Base-by-base conservation (phyloP, 2,329 filamentous ascomycete genomes). In the Colletotrichum incanum region DNA sequence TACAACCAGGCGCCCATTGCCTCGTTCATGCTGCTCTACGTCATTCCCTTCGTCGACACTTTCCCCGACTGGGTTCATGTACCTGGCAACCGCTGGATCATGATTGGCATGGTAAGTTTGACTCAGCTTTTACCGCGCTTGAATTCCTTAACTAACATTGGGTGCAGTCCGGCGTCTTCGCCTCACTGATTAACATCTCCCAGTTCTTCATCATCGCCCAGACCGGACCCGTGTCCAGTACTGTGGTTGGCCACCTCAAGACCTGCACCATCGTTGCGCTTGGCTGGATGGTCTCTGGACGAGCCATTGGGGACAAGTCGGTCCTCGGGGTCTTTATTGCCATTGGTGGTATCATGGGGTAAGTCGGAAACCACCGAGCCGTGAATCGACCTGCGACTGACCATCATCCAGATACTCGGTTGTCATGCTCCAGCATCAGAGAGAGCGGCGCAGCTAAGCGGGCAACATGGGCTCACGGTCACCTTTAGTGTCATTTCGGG, bases 1-100 rank as follows among this genome's bases (percentile, higher is more conserved):
- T 89, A 90, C 81, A 93, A 92, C 80, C 91, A 93, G 80, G 89
- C 91, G 2, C 90, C 91, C 2, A 82, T 92, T 2, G 89, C 90
- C 28, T 87, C 88, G 2, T 85, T 91, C 72, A 79, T 93, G 74
- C 85, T 93, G 64, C 85, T 93, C 37, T 92, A 92, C 76, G 86
- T 88, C 45, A 91, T 93, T 72, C 91, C 91, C 0, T 92, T 92
- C 76, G 83, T 90, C 26, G 92, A 93, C 76, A 88, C 85, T 20
- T 89, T 92, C 76, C 90, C 91, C 3, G 83, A 84, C 14, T 90
- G 88, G 86, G 80, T 78, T 16, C 83, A 86, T 39, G 86, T 91
- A 1, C 83, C 85, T 4, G 71, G 85, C 1, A 86, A 81, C 74
- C 83, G 85, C 71, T 91, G 89, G 88, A 69, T 87, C 3, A 83